Evolutionary conservation across 2,329 filamentous ascomycete species (phyloP).

Genomic region (Talaromyces sp.): DNA sequence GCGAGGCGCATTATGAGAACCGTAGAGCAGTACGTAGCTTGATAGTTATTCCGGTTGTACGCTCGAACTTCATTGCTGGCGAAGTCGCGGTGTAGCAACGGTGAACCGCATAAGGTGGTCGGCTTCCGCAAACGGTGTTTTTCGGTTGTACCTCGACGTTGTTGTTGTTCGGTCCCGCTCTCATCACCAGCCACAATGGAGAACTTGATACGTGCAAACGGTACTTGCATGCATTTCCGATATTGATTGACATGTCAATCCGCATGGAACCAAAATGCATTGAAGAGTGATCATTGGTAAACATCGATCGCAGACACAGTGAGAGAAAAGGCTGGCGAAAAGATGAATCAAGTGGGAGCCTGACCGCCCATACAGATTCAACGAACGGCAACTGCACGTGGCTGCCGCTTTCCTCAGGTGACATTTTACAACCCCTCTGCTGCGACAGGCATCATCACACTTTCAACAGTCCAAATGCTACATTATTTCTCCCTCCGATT

Average conservation of each 20-base stretch:
- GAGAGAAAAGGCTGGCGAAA: background rate
- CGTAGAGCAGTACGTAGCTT: too few species aligned
- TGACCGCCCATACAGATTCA: background rate
- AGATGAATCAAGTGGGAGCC: background rate
- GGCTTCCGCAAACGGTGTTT: conserved; percentile 5
- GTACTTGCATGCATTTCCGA: background rate
- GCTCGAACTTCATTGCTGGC: background rate
- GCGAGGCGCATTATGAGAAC: background rate
- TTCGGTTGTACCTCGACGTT: background rate
- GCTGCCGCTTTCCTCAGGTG: background rate
- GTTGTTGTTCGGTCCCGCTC: background rate
- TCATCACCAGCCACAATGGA: background rate
- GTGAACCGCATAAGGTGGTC: conserved; percentile 3
- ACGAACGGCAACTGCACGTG: background rate
- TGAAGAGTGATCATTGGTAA: background rate
- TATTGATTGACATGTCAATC: too few species aligned
- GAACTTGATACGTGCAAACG: background rate
- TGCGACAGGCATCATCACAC: background rate
- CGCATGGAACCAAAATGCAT: background rate
- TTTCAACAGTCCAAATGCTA: background rate
- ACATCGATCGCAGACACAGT: background rate
- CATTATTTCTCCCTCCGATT: background rate
- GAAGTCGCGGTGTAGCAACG: background rate
- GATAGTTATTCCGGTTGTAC: background rate
- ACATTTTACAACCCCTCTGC: background rate